Conservation (phyloP, 2,329 filamentous ascomycete genomes). For the Aulographum hederae region DNA sequence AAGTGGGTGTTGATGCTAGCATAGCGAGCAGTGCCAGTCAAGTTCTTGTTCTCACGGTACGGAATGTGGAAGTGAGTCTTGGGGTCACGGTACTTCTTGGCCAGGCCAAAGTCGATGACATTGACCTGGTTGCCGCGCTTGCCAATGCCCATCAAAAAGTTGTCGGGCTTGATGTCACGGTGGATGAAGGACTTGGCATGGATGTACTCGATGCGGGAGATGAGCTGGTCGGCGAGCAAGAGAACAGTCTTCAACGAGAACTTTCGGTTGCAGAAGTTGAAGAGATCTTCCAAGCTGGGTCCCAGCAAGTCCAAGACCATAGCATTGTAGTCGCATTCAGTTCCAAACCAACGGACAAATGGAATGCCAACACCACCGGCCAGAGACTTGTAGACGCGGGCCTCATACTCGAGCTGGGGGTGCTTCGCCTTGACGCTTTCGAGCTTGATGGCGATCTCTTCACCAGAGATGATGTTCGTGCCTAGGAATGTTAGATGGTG, state of each 20-base stretch:
- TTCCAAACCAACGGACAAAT: conserved; percentile 98
- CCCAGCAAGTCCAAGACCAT: conserved; percentile 97
- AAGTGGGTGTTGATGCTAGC: conserved; percentile 98
- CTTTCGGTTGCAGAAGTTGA: conserved; percentile 99
- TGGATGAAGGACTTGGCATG: conserved; percentile 99
- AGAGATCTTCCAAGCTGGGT: conserved; percentile 88
- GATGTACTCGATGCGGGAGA: conserved; percentile 98
- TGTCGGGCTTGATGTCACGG: conserved; percentile 99
- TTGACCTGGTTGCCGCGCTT: conserved; percentile 99
- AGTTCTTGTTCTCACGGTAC: conserved; percentile 99
- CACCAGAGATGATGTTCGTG: conserved; percentile 98
- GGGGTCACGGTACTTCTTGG: conserved; percentile 98
- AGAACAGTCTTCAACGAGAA: conserved; percentile 98
- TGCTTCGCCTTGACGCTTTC: conserved; percentile 99
- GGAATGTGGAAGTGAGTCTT: conserved; percentile 99
- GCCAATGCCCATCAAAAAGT: conserved; percentile 98
- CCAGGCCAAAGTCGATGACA: conserved; percentile 95
- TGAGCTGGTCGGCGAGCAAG: conserved; percentile 90
- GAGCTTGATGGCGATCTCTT: conserved; percentile 99
- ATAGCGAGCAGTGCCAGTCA: conserved; percentile 96
- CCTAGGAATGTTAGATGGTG: conserved; percentile 39
- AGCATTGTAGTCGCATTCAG: conserved; percentile 98
- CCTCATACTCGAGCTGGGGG: conserved; percentile 96
- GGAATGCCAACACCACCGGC: conserved; percentile 95
- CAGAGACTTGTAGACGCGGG: conserved; percentile 75